Base-by-base conservation (phyloP, 1,284 basidiomycete genomes). In the Spongiforma sp. region DNA sequence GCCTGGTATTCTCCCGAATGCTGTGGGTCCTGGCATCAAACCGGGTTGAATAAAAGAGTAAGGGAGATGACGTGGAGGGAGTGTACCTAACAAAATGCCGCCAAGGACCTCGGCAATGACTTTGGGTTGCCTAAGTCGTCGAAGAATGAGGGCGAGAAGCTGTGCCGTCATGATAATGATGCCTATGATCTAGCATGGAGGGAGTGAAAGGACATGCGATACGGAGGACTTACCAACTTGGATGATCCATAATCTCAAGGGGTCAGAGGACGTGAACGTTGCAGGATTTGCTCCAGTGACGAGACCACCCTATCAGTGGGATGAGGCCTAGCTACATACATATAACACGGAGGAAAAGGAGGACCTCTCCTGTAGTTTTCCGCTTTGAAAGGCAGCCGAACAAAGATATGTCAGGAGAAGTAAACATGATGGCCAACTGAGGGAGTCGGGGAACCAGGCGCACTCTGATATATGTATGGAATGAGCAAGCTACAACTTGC, bases 91-190 rank as follows among this genome's bases (percentile, higher is more conserved):
- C n/a, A 93, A 71, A 67, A 92, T 89, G n/a, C 90, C 91, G 14
- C 86, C 89, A 58, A 93, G 82, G 61, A 93, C 87, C 70, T 93
- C 91, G 9, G 91, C 89, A 55, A 93, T 92, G 68, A 93, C 90
- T 68, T 82, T 84, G 5, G 91, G 91, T 69, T 93, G 90, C 46
- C 83, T 82, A 48, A 92, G 79, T 70, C 80, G 86, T 33, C 83
- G 78, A 56, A 92, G 80, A 4, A 73, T 75, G 41, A 88, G 82
- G 30, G 86, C 82, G 26, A 93, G 84, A 2, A 88, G 67, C 71
- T 91, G 89, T 1, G 88, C 88, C 71, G 86, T 85, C 59, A 83
- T 74, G 68, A 93, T 82, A 76, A 92, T 91, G 64, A 90, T 81
- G 21, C 82, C 83, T 85, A n/a, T 6, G n/a, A n/a, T n/a, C n/a